These are phyloP conservation scores for Poa pratensis DNA, from an alignment of 176 grass and related monocot genomes.

Conservation along the genomic window DNA sequence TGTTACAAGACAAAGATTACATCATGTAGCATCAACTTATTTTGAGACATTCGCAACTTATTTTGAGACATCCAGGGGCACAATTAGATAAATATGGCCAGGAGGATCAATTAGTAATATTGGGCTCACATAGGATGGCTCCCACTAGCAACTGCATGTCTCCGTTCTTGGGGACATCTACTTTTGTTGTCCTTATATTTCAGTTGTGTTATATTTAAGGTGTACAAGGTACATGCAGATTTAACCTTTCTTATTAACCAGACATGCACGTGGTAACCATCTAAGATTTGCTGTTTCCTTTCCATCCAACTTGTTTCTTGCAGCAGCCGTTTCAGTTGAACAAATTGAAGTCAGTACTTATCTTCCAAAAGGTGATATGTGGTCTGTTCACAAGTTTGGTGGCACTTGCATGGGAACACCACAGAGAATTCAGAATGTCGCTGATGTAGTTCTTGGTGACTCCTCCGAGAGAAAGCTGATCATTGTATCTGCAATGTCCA, in stretches of 20 bases:
- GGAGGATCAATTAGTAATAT: background rate
- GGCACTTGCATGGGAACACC: constrained; percentile 97
- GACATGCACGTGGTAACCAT: background rate
- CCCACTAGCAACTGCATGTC: background rate
- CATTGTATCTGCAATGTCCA: constrained; percentile 98
- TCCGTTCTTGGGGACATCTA: background rate
- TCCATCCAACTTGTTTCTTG: constrained; percentile 40
- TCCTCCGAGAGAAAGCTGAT: constrained; percentile 87
- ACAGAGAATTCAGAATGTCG: constrained; percentile 93
- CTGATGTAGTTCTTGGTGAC: constrained; percentile 79
- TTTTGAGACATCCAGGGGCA: background rate
- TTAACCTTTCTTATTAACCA: background rate
- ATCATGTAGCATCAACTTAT: background rate
- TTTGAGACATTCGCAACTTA: background rate
- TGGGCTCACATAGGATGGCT: background rate
- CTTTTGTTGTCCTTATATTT: background rate
- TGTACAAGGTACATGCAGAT: background rate
- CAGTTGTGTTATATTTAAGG: background rate
- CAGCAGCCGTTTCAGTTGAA: constrained; percentile 66
- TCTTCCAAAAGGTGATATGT: constrained; percentile 91
- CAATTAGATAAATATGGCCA: background rate
- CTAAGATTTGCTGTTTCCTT: constrained; percentile 35
- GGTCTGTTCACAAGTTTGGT: constrained; percentile 99
- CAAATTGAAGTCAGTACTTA: constrained; percentile 60
- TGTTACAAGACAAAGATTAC: background rate